Conservation (phyloP, 2,329 filamentous ascomycete species). For the Pseudocercospora musae region DNA sequence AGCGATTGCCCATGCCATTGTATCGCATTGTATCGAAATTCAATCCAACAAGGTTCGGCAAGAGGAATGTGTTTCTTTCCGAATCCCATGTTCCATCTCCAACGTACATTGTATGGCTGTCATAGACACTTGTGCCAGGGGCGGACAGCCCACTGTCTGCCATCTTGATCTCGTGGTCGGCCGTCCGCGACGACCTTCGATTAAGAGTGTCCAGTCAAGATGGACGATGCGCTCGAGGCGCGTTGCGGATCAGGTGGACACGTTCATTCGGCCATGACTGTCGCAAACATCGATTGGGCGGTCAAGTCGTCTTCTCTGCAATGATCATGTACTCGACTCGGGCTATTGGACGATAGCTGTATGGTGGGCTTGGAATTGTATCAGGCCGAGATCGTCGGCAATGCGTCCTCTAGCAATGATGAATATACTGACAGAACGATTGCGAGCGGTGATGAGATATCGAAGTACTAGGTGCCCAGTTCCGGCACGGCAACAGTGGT, state of each 20-base stretch:
- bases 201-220: neutral
- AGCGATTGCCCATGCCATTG: conserved; percentile 85
- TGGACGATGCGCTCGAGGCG: neutral
- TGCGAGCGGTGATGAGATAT: neutral
- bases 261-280: neutral
- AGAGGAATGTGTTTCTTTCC: conserved; percentile 69
- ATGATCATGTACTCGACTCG: neutral
- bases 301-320: neutral
- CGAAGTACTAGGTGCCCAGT: neutral
- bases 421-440: neutral
- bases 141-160: conserved; percentile 52
- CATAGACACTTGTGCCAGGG: conserved; percentile 69
- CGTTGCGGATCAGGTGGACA: neutral
- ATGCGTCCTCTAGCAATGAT: neutral
- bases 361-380: neutral
- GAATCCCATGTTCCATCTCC: conserved; percentile 84
- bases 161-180: conserved; percentile 21
- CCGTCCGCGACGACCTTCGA: neutral
- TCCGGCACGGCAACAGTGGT: neutral
- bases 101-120: conserved; percentile 69
- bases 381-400: neutral
- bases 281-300: neutral
- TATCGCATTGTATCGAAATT: conserved; percentile 81
- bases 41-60: conserved; percentile 72
- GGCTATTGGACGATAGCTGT: neutral